Base-by-base conservation (phyloP, 768 basidiomycete genomes). In the Tylopilus rubrobrunneus region DNA sequence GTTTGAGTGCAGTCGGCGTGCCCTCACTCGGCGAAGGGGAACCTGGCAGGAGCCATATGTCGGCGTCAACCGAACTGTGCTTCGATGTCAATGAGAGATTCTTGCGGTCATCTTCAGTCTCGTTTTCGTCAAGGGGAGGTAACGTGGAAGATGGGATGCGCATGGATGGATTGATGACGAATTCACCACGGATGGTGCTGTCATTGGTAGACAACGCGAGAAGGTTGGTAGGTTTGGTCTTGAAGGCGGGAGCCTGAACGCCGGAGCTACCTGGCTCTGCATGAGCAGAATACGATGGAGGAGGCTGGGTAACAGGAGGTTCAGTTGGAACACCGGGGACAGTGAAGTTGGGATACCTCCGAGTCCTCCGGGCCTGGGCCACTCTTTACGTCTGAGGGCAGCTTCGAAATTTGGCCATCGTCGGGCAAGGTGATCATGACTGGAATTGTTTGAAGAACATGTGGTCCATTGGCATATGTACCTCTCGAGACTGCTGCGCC, bases 71-170 rank as follows among this genome's bases (percentile, higher is more conserved):
- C 5, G 55, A 50, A 1, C 76, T 72, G 55, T 71, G 67, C 21
- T 45, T 65, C 0, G 76, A 69, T 21, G 54, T 57, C 9, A 78
- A 56, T 8, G 49, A 62, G 1, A 81, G 52, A 53, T 79, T 78
- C 28, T 66, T 74, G 36, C 80, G 67, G 1, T 71, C 68, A 2
- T 56, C 63, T 49, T 76, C 76, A 0, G 72, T 69, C 55, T 77
- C 71, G 21, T 62, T 69, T 0, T 51, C 49, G n/a, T n/a, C n/a
- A n/a, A n/a, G n/a, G n/a, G 33, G 33, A 34, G 33, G 33, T 34
- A 34, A 34, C 33, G 10, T 9, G 33, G 33, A 34, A 34, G 33
- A 34, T 12, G 33, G 8, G 33, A 12, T 12, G 33, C 33, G 33
- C 7, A 34, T 34, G 33, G 33, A 34, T 34, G 33, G 7, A 2